Conservation (phyloP, 495 filamentous ascomycete species). For the Trypethelium eluteriae region DNA sequence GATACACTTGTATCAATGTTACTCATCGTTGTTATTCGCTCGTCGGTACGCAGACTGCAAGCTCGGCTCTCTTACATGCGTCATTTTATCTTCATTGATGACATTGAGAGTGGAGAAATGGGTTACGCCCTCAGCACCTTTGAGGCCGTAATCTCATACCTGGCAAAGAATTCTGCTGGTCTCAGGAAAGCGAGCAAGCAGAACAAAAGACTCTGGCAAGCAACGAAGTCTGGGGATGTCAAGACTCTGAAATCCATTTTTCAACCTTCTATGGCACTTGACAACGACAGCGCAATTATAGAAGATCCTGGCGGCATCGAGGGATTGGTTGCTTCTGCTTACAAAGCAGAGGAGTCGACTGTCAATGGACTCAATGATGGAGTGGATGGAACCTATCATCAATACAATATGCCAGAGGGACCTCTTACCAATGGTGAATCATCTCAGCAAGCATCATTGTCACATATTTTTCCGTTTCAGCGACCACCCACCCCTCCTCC, state of each 20-base stretch:
- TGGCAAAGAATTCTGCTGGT: slow-evolving; percentile 71
- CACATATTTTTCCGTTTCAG: slow-evolving; percentile 88
- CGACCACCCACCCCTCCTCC: slow-evolving; percentile 41
- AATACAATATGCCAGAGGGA: not conserved
- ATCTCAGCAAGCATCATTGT: slow-evolving; percentile 43
- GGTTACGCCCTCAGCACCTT: slow-evolving; percentile 96
- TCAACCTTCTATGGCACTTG: slow-evolving; percentile 45
- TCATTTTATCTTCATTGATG: slow-evolving; percentile 92
- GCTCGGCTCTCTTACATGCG: slow-evolving; percentile 87
- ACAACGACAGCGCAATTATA: not conserved
- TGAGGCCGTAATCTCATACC: slow-evolving; percentile 88
- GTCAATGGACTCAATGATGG: not conserved
- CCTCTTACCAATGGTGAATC: not conserved
- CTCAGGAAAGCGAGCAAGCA: slow-evolving; percentile 74
- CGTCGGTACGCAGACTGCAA: slow-evolving; percentile 79
- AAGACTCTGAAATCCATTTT: slow-evolving; percentile 69
- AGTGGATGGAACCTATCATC: not conserved
- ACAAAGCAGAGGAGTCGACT: not conserved
- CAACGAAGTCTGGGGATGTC: slow-evolving; percentile 65
- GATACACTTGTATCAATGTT: slow-evolving; percentile 91
- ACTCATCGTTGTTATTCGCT: slow-evolving; percentile 85
- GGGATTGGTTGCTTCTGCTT: not conserved
- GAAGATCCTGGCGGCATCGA: slow-evolving; percentile 3
- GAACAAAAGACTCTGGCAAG: slow-evolving; percentile 85
- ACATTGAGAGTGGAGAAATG: slow-evolving; percentile 94